A percentile compares a stretch with the other conserved stretches of the same genome.
phyloP scores from a whole-genome alignment of 495 filamentous ascomycete genomes.

The Pseudevernia furfuracea region DNA sequence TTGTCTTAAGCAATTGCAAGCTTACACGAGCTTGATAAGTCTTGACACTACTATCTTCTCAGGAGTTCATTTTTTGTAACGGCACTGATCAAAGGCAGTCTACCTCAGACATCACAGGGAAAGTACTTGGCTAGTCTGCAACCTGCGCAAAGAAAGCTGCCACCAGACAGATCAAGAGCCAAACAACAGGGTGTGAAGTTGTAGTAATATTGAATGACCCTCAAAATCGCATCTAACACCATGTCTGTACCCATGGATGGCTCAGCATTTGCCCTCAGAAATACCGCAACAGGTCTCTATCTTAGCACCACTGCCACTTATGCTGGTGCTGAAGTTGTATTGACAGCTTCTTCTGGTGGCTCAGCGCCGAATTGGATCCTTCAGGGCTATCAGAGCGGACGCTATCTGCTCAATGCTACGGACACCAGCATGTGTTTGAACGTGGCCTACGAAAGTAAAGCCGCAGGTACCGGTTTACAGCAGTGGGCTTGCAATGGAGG shows the following conservation, averaged over 20 bases:
- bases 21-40: neutral
- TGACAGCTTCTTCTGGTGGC: neutral
- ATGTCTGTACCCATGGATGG: neutral
- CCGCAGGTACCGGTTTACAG: neutral
- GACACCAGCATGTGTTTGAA: slow-evolving; percentile 9
- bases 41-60: no score
- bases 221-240: neutral
- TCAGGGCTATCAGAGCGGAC: neutral
- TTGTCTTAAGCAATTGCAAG: neutral
- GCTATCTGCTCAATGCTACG: slow-evolving; percentile 1
- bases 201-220: neutral
- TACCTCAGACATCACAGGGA: no score
- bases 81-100: no score
- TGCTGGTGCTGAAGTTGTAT: slow-evolving; percentile 11
- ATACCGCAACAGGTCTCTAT: neutral
- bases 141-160: no score
- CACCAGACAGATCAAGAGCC: no score
- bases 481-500: slow-evolving; percentile 8
- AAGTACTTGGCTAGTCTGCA: no score
- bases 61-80: no score
- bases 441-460: slow-evolving; percentile 8
- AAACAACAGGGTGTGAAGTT: neutral
- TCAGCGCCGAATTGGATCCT: neutral
- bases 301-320: neutral
- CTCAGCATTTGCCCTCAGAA: neutral